Evolutionary conservation across 2,329 filamentous ascomycete species (phyloP).

Genomic region (Stachybotrys elegans): DNA sequence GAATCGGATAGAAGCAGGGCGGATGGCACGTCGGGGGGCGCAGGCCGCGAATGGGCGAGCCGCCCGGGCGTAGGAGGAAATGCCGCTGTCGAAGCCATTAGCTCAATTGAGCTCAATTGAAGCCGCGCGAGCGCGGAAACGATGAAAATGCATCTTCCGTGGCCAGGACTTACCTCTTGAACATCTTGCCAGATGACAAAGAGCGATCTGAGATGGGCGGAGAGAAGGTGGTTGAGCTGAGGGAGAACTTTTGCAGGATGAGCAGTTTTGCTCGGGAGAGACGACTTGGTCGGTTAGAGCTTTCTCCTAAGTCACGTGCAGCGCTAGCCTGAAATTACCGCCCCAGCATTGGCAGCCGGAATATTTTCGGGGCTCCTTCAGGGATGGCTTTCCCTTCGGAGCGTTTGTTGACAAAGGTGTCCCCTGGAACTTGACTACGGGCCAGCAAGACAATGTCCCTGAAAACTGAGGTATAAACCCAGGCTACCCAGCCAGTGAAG

Average conservation of each 20-base stretch:
- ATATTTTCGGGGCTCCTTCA: slow-evolving; percentile 20
- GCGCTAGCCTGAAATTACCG: slow-evolving; percentile 23
- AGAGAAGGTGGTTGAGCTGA: slow-evolving; percentile 48
- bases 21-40: slow-evolving; percentile 51
- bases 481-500: too few species aligned
- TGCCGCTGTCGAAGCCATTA: slow-evolving; percentile 50
- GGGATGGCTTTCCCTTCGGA: background rate
- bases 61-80: slow-evolving; percentile 60
- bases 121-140: slow-evolving; percentile 14
- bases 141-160: slow-evolving; percentile 21
- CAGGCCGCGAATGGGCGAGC: slow-evolving; percentile 57
- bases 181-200: slow-evolving; percentile 71
- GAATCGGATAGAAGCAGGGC: slow-evolving; percentile 51
- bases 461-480: too few species aligned
- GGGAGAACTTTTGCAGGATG: slow-evolving; percentile 44
- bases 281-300: slow-evolving; percentile 39
- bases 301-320: slow-evolving; percentile 35
- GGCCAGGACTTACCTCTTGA: slow-evolving; percentile 65
- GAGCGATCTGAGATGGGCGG: slow-evolving; percentile 57
- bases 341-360: slow-evolving; percentile 15
- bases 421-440: too few species aligned
- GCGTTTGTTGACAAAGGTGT: too few species aligned
- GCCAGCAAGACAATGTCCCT: too few species aligned
- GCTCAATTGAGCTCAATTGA: slow-evolving; percentile 49
- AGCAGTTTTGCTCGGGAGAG: slow-evolving; percentile 43